Percentiles rank a stretch among this genome's conserved stretches.
Evolutionary conservation across 345 rosid genomes (phyloP).

Genomic region (Fremontodendron californicum): DNA sequence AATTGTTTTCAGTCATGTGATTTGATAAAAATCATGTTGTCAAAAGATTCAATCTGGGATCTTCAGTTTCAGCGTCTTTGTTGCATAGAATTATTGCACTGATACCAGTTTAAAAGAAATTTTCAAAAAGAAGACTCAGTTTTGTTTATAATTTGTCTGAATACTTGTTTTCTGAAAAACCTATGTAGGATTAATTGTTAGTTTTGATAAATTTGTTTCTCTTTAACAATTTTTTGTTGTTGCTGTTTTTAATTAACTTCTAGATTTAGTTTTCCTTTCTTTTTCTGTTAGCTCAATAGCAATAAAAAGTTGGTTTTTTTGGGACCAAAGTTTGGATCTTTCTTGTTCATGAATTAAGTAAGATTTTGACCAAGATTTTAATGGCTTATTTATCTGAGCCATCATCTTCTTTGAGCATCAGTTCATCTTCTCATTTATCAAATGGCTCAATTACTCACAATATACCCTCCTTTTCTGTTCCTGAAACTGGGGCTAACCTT

Average conservation of each 20-base stretch:
- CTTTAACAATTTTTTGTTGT: neutral
- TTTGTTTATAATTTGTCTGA: neutral
- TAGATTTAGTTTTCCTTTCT: neutral
- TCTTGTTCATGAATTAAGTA: neutral
- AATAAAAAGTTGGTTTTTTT: neutral
- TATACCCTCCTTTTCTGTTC: conserved; percentile 24
- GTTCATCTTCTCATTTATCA: conserved; percentile 58
- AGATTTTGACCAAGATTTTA: neutral
- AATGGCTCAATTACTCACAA: conserved; percentile 39
- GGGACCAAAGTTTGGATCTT: conserved; percentile 5
- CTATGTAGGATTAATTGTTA: neutral
- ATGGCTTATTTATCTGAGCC: conserved; percentile 73
- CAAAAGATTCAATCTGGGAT: neutral
- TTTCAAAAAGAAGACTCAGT: neutral
- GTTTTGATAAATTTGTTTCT: neutral
- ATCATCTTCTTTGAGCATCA: conserved; percentile 75
- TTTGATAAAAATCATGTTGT: neutral
- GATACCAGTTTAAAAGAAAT: neutral
- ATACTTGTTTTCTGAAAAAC: neutral
- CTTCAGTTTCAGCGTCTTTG: neutral
- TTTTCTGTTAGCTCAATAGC: neutral
- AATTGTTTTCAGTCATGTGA: neutral
- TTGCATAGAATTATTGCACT: neutral
- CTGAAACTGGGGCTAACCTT: conserved; percentile 41
- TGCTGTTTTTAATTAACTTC: neutral